These are phyloP conservation scores for Luzula sylvatica DNA, from an alignment of 176 grass and related monocot genomes.

Conservation along the genomic window DNA sequence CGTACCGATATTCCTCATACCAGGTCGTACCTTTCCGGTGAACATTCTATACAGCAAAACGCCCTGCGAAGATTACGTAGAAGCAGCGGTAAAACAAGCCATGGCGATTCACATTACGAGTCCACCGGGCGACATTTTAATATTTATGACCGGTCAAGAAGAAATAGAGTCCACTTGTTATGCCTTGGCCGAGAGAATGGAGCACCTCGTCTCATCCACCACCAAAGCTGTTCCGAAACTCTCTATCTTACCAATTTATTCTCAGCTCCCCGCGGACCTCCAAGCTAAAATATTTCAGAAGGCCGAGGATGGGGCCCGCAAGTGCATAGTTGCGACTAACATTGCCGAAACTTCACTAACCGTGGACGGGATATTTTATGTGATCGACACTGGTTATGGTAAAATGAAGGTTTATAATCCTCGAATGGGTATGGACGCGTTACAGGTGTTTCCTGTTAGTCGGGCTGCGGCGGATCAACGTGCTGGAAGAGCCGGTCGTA, in stretches of 20 bases:
- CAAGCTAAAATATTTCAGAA: slow-evolving; percentile 99
- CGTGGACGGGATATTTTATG: slow-evolving; percentile 94
- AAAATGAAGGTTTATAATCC: slow-evolving; percentile 99
- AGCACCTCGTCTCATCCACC: slow-evolving; percentile 73
- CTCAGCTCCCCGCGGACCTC: slow-evolving; percentile 86
- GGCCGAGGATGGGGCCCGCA: slow-evolving; percentile 87
- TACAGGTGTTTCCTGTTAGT: slow-evolving; percentile 89
- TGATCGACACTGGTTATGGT: slow-evolving; percentile 93
- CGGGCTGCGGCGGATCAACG: slow-evolving; percentile 90
- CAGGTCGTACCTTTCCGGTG: slow-evolving; percentile 88
- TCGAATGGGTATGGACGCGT: slow-evolving; percentile 90
- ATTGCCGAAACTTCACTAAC: slow-evolving; percentile 99
- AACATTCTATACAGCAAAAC: slow-evolving; percentile 94
- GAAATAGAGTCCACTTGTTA: slow-evolving; percentile 96
- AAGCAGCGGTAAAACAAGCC: slow-evolving; percentile 87
- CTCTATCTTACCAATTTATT: slow-evolving; percentile 87
- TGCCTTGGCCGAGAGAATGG: slow-evolving; percentile 88
- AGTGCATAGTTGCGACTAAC: slow-evolving; percentile 97
- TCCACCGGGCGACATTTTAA: slow-evolving; percentile 80
- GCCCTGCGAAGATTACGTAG: slow-evolving; percentile 95
- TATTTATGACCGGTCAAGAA: slow-evolving; percentile 98
- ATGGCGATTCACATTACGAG: slow-evolving; percentile 95
- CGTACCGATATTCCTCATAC: slow-evolving; percentile 76
- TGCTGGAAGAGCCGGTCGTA: slow-evolving; percentile 84
- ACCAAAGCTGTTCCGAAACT: slow-evolving; percentile 74